phyloP scores from a whole-genome alignment of 2,329 filamentous ascomycete genomes.

The Sporothrix pseudoabietina region DNA sequence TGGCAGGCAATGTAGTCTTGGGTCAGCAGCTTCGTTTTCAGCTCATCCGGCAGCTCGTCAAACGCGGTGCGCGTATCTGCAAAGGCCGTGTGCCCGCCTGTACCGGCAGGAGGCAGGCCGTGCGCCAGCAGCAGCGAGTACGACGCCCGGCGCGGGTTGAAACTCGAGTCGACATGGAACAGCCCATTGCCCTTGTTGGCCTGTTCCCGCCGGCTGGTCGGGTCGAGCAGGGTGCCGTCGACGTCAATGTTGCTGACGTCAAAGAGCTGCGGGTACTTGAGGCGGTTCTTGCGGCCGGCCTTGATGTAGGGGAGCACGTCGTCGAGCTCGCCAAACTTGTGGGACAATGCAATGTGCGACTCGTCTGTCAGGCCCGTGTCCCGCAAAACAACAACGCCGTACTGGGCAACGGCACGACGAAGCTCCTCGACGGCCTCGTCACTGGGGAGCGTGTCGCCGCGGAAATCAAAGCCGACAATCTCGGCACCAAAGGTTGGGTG shows the following conservation, averaged over 20 bases:
- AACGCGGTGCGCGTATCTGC: constrained; percentile 7
- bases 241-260: constrained; percentile 6
- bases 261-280: constrained; percentile 8
- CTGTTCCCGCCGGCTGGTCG: neutral
- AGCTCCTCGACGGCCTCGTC: constrained; percentile 2
- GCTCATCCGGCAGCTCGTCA: neutral
- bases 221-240: constrained; percentile 4
- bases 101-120: neutral
- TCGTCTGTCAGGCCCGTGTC: neutral
- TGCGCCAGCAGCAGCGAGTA: constrained; percentile 8
- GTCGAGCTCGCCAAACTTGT: neutral
- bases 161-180: constrained; percentile 9
- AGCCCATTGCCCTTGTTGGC: constrained; percentile 11
- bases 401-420: neutral
- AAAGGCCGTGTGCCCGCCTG: constrained; percentile 8
- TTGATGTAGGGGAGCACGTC: constrained; percentile 6
- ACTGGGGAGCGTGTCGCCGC: neutral
- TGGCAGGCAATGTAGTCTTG: neutral
- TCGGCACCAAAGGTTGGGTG: neutral
- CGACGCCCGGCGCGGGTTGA: constrained; percentile 12
- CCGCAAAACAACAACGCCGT: constrained; percentile 1
- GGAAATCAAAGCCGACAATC: neutral
- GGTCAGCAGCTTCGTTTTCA: neutral
- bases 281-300: constrained; percentile 12
- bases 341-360: neutral